These are phyloP conservation scores for Aureobasidium zeae DNA, from an alignment of 2,329 filamentous ascomycete genomes.

Conservation along the genomic window DNA sequence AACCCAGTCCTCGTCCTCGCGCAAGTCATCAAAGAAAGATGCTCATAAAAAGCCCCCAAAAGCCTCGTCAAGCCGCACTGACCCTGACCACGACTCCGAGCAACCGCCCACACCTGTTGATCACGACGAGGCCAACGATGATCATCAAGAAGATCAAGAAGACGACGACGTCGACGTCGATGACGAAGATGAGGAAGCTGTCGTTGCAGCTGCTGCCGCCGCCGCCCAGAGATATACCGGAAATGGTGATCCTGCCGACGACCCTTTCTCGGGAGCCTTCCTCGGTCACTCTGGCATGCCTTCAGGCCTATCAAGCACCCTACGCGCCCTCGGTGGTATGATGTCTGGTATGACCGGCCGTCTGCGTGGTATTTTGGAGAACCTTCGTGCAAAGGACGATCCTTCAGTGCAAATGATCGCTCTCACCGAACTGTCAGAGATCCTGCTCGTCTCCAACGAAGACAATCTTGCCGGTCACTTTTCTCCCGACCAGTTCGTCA, in stretches of 20 bases:
- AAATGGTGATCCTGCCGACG: conserved; percentile 50
- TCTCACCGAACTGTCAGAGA: conserved; percentile 84
- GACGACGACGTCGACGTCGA: conserved; percentile 27
- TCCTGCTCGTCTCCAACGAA: conserved; percentile 88
- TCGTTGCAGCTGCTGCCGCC: conserved; percentile 29
- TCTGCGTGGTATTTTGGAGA: conserved; percentile 53
- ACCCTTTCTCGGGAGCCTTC: conserved; percentile 51
- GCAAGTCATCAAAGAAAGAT: conserved; percentile 26
- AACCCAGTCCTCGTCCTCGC: conserved; percentile 20
- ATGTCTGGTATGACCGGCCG: conserved; percentile 76
- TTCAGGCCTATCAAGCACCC: conserved; percentile 63
- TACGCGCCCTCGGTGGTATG: conserved; percentile 82
- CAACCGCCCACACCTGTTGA: conserved; percentile 1
- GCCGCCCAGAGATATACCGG: conserved; percentile 34
- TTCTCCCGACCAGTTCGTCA: conserved; percentile 86
- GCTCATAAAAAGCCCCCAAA: conserved; percentile 18
- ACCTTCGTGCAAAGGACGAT: conserved; percentile 72
- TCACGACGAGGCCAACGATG: not conserved
- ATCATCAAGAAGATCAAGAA: conserved; percentile 4
- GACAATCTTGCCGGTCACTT: conserved; percentile 94
- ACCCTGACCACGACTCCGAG: not conserved
- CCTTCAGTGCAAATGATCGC: conserved; percentile 83
- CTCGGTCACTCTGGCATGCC: conserved; percentile 57
- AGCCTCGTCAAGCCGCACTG: conserved; percentile 1
- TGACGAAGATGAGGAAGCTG: conserved; percentile 27